A percentile compares a stretch with the other conserved stretches of the same genome.
Evolutionary conservation across 2,329 filamentous ascomycete species (phyloP).

Genomic region (Penicillium palitans): DNA sequence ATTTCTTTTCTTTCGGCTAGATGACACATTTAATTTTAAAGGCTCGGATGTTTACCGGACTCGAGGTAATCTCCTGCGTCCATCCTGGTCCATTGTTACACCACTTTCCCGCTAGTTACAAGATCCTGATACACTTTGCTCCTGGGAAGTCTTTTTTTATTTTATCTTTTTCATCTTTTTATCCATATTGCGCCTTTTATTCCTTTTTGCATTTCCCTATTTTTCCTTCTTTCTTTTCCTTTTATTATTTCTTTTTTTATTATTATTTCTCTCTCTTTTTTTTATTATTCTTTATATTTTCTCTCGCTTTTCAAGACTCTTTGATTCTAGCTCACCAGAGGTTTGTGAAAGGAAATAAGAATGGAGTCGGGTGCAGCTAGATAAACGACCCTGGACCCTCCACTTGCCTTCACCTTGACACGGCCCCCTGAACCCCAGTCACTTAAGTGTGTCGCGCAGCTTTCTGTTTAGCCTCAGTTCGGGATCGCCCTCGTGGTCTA

Average conservation of each 20-base stretch:
- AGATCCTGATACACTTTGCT: slow-evolving; percentile 33
- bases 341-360: slow-evolving; percentile 19
- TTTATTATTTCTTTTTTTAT: slow-evolving; percentile 8
- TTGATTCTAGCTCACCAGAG: slow-evolving; percentile 16
- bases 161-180: slow-evolving; percentile 4
- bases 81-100: slow-evolving; percentile 43
- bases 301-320: neutral
- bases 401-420: slow-evolving; percentile 28
- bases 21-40: slow-evolving; percentile 21
- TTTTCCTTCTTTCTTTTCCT: slow-evolving; percentile 15
- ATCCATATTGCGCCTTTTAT: slow-evolving; percentile 17
- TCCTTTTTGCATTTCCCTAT: slow-evolving; percentile 8
- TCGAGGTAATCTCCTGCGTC: slow-evolving; percentile 35
- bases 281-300: slow-evolving; percentile 10
- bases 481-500: slow-evolving; percentile 22
- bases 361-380: slow-evolving; percentile 37
- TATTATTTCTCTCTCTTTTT: slow-evolving; percentile 14
- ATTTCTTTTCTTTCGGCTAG: slow-evolving; percentile 15
- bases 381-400: slow-evolving; percentile 44
- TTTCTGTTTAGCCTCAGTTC: slow-evolving; percentile 25
- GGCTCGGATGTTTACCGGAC: slow-evolving; percentile 24
- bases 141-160: slow-evolving; percentile 9
- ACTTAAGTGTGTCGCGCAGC: slow-evolving; percentile 29
- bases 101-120: slow-evolving; percentile 40
- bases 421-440: slow-evolving; percentile 29